Base-by-base conservation (phyloP, 2,329 filamentous ascomycete species). In the Apiospora rasikravindrae region DNA sequence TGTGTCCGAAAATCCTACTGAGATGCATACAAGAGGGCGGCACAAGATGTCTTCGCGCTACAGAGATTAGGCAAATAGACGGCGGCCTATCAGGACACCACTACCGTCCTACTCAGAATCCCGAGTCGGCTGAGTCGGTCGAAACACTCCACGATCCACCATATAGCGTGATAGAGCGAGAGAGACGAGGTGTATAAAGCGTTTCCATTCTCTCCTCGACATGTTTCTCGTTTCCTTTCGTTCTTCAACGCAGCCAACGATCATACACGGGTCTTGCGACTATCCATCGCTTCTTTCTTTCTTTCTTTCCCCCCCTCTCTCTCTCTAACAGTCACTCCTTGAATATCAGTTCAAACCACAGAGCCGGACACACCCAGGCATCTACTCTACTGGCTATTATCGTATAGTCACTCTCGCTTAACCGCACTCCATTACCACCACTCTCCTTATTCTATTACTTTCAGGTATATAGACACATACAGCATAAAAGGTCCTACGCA, bases 321-420 rank as follows among this genome's bases (percentile, higher is more conserved):
- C 26, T 53, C 49, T 29, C 24, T 8, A 37, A 11, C 57, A 37
- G 57, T 64, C 57, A 24, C 57, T 64, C 57, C n/a, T 61, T 64
- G 57, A 40, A 64, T 40, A 64, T 40, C 57, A 64, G 57, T 64
- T 64, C 57, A 37, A 37, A 40, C 5, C 57, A 64, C 57, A 40
- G 57, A 5, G 57, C 57, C 57, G 57, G 29, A 64, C 57, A 64
- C 57, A 64, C 57, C 22, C 57, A n/a, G 57, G 57, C 57, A 64
- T 40, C 57, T n/a, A 40, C 33, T 64, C 29, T 61, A 33, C 29
- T 61, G 53, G 53, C 53, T 61, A 61, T 61, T 33, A 61, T 61
- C 53, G 53, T 61, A 61, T 61, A 61, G 53, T n/a, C 53, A 37
- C 53, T 33, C 26, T 61, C 53, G 22, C 26, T 61, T 33, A 33